Base-by-base conservation (phyloP, 805 yeast species). In the Ogataea chonburiensis region DNA sequence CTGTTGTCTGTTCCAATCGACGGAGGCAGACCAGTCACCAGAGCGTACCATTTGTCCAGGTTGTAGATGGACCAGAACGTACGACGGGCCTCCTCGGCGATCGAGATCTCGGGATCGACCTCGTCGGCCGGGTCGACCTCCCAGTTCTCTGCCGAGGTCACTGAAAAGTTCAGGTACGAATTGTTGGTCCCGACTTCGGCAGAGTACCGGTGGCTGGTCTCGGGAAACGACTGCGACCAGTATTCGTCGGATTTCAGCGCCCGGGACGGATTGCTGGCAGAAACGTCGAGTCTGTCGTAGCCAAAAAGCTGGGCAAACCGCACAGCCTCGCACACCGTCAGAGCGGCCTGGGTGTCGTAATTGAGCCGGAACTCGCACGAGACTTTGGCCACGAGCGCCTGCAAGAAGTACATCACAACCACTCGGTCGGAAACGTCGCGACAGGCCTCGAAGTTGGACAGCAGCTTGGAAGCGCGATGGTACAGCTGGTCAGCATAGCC, bases 21-120 rank as follows among this genome's bases (percentile, higher is more conserved):
- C 31, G 56, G 51, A 11, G 63, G 61, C 32, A 58, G 45, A 3
- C 62, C 61, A 14, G 60, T 45, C 8, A 56, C 58, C 21, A 58
- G 37, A 8, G 63, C 49, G 31, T 58, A 57, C 56, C 60, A 59
- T 34, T 56, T 56, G 37, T 58, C 65, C 4, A 44, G 21, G 7
- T 42, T 42, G 40, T 56, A 60, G 24, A 59, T 42, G 26, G 53
- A 55, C 65, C 65, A 60, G 23, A 60, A 48, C n/a, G 55, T 50
- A 10, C 61, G 34, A 20, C 65, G 29, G 13, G 53, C 42, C 35
- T 60, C 64, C 39, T 59, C 65, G 7, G 40, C 40, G 13, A 53
- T 30, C 12, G 57, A 37, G 6, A 56, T 44, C 7, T 55, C 56
- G 1, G 31, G 31, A 36, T 57, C 60, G 8, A 55, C 30, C 11